Conservation (phyloP, 106 monocot species). For the Phalaenopsis equestris region DNA sequence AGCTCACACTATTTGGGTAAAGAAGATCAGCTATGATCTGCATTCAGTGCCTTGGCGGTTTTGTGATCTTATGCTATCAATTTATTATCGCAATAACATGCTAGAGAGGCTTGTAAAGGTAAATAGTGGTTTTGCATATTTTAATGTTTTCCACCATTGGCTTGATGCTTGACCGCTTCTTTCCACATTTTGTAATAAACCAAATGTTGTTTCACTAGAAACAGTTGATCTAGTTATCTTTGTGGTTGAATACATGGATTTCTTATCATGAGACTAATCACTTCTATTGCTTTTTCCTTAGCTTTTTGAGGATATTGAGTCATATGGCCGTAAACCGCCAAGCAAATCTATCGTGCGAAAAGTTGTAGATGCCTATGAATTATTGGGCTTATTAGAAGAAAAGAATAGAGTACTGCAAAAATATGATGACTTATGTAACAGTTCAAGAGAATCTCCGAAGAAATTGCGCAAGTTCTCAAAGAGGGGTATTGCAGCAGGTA, state of each 20-base stretch:
- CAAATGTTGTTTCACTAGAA: conserved; percentile 5
- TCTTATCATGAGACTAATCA: not conserved
- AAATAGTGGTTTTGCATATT: conserved; percentile 4
- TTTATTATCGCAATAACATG: conserved; percentile 97
- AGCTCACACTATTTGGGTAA: conserved; percentile 81
- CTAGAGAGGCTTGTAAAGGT: conserved; percentile 90
- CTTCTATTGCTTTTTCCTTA: conserved; percentile 14
- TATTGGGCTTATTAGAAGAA: conserved; percentile 63
- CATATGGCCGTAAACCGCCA: conserved; percentile 72
- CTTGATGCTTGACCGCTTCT: not conserved
- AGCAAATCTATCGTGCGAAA: conserved; percentile 72
- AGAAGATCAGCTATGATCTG: conserved; percentile 65
- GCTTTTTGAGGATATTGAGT: conserved; percentile 78
- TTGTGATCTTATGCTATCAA: conserved; percentile 86
- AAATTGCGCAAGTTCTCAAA: conserved; percentile 29
- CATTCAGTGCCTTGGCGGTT: conserved; percentile 92
- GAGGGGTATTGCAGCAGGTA: conserved; percentile 21
- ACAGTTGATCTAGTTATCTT: not conserved
- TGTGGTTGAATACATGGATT: not conserved
- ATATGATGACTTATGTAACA: conserved; percentile 44
- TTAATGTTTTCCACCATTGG: not conserved
- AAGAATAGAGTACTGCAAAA: conserved; percentile 59
- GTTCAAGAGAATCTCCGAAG: conserved; percentile 14
- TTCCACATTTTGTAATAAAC: not conserved
- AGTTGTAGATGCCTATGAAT: conserved; percentile 87